Evolutionary conservation across 192 early-diverging fungal species (phyloP).

Genomic region (Pecoramyces ruminantium): DNA sequence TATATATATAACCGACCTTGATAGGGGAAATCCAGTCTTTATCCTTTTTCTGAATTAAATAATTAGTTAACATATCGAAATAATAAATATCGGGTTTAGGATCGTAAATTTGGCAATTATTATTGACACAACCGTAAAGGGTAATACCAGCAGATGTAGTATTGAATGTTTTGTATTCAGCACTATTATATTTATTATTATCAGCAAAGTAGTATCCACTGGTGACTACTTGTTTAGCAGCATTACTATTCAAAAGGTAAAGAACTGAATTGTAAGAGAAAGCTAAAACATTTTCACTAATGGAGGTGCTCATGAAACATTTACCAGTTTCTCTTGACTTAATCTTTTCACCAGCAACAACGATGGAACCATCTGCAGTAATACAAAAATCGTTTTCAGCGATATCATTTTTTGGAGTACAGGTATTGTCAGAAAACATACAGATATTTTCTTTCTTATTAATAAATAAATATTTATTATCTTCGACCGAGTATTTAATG

Average conservation of each 20-base stretch:
- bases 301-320: neutral
- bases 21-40: neutral
- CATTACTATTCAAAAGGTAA: neutral
- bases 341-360: neutral
- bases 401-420: neutral
- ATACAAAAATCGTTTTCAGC: neutral
- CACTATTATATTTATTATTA: neutral
- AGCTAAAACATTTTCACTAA: neutral
- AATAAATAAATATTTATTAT: neutral
- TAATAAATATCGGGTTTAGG: neutral
- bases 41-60: neutral
- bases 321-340: neutral
- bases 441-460: neutral
- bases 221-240: neutral
- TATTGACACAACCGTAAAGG: neutral
- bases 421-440: neutral
- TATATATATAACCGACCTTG: neutral
- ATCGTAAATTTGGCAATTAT: neutral
- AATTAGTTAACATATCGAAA: neutral
- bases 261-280: neutral
- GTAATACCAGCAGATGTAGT: neutral
- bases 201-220: neutral
- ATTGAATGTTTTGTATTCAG: neutral
- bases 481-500: neutral
- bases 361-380: neutral